Conservation (phyloP, 2,329 filamentous ascomycete species). For the Ophiostoma himal-ulmi region DNA sequence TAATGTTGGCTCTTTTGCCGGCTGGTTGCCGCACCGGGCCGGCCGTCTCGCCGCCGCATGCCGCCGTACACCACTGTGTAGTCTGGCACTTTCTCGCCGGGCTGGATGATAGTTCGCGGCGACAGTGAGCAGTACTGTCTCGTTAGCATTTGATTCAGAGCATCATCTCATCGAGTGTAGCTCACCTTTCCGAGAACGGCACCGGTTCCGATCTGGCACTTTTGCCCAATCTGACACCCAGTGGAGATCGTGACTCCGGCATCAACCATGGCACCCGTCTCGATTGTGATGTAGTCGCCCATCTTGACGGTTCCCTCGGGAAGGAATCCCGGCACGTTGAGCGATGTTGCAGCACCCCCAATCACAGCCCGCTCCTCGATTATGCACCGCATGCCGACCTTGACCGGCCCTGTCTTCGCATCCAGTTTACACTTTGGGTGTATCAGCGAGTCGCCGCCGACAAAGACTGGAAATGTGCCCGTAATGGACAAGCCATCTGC, state of each 20-base stretch:
- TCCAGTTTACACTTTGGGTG: slow-evolving; percentile 80
- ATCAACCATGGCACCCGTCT: slow-evolving; percentile 56
- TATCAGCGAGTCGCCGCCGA: slow-evolving; percentile 73
- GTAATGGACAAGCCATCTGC: slow-evolving; percentile 57
- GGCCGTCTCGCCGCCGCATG: slow-evolving; percentile 52
- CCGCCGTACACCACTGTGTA: slow-evolving; percentile 64
- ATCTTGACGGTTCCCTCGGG: slow-evolving; percentile 48
- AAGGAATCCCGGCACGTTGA: slow-evolving; percentile 23
- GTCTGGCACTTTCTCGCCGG: slow-evolving; percentile 56
- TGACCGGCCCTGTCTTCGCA: slow-evolving; percentile 70
- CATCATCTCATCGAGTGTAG: not conserved
- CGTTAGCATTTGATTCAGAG: not conserved
- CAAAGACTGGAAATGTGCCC: slow-evolving; percentile 71
- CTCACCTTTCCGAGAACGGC: slow-evolving; percentile 58
- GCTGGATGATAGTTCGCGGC: slow-evolving; percentile 53
- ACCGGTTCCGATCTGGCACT: slow-evolving; percentile 53
- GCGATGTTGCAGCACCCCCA: slow-evolving; percentile 36
- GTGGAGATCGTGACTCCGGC: slow-evolving; percentile 57
- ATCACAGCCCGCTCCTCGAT: slow-evolving; percentile 64
- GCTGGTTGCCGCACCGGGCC: slow-evolving; percentile 52
- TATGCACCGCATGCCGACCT: slow-evolving; percentile 74
- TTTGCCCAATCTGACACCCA: slow-evolving; percentile 55
- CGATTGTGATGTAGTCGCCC: slow-evolving; percentile 56
- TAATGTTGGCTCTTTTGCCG: slow-evolving; percentile 59
- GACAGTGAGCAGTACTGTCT: slow-evolving; percentile 63